These are phyloP conservation scores for Cladosporium sphaerospermum DNA, from an alignment of 2,329 filamentous ascomycete species.

Conservation along the genomic window DNA sequence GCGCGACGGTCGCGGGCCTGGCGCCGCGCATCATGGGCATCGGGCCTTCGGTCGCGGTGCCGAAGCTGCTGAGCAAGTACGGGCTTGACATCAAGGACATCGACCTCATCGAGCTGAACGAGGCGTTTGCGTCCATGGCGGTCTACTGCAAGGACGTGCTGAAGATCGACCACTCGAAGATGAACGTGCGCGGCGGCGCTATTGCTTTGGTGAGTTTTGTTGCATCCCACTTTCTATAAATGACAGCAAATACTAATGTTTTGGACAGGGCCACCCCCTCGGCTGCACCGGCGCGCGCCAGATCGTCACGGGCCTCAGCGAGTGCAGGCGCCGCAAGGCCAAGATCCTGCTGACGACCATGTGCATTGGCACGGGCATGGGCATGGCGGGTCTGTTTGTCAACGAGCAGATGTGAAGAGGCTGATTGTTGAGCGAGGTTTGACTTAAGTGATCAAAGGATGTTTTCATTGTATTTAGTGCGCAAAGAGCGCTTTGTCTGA, in stretches of 20 bases:
- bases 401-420: slow-evolving; percentile 50
- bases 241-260: not conserved
- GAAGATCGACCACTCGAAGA: slow-evolving; percentile 64
- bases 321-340: slow-evolving; percentile 28
- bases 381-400: slow-evolving; percentile 61
- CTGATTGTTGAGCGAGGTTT: not conserved
- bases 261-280: slow-evolving; percentile 60
- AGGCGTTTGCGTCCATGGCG: slow-evolving; percentile 96
- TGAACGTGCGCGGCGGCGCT: slow-evolving; percentile 75
- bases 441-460: too few species aligned
- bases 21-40: slow-evolving; percentile 97
- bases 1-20: slow-evolving; percentile 82
- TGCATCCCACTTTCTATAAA: not conserved
- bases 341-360: slow-evolving; percentile 72
- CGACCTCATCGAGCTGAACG: slow-evolving; percentile 90
- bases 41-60: slow-evolving; percentile 63
- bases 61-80: slow-evolving; percentile 78
- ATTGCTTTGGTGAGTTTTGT: slow-evolving; percentile 54
- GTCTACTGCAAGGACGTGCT: slow-evolving; percentile 69
- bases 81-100: slow-evolving; percentile 73
- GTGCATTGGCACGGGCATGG: slow-evolving; percentile 66
- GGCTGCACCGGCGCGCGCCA: slow-evolving; percentile 71
- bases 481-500: too few species aligned
- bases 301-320: slow-evolving; percentile 68
- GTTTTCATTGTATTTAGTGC: too few species aligned